Conservation (phyloP, 805 yeast genomes). For the Hanseniaspora guilliermondii region DNA sequence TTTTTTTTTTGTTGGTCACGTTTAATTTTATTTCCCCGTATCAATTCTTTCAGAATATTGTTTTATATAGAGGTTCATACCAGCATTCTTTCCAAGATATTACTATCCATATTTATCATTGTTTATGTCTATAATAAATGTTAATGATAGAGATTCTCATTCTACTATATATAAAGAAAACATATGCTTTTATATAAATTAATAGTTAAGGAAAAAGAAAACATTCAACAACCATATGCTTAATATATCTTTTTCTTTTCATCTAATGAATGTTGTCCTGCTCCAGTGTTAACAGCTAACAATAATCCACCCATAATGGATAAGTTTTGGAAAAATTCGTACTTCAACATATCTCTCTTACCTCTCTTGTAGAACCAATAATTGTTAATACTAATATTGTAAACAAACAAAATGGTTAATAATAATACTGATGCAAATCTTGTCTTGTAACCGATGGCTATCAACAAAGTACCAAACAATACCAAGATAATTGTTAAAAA, state of each 20-base stretch:
- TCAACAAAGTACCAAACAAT: slow-evolving; percentile 59
- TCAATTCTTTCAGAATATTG: too few species aligned
- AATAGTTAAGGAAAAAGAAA: too few species aligned
- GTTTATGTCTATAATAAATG: too few species aligned
- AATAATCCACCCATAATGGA: slow-evolving; percentile 90
- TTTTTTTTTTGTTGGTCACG: too few species aligned
- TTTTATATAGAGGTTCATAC: too few species aligned
- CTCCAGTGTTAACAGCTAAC: slow-evolving; percentile 87
- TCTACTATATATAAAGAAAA: too few species aligned
- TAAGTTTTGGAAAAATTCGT: slow-evolving; percentile 88
- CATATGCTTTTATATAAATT: too few species aligned
- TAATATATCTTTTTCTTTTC: slow-evolving; percentile 89
- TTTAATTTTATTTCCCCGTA: too few species aligned
- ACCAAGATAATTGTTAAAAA: slow-evolving; percentile 60
- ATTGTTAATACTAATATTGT: slow-evolving; percentile 70
- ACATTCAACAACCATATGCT: not conserved
- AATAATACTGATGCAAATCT: slow-evolving; percentile 66
- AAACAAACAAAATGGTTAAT: slow-evolving; percentile 57
- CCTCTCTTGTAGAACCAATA: slow-evolving; percentile 70
- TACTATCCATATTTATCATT: too few species aligned
- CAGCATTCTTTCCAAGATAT: too few species aligned
- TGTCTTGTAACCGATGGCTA: slow-evolving; percentile 86
- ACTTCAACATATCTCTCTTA: slow-evolving; percentile 76
- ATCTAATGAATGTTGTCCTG: slow-evolving; percentile 85
- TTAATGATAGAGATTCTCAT: too few species aligned